Evolutionary conservation across 495 filamentous ascomycete species (phyloP).

Genomic region (Aspergillus cavernicola): DNA sequence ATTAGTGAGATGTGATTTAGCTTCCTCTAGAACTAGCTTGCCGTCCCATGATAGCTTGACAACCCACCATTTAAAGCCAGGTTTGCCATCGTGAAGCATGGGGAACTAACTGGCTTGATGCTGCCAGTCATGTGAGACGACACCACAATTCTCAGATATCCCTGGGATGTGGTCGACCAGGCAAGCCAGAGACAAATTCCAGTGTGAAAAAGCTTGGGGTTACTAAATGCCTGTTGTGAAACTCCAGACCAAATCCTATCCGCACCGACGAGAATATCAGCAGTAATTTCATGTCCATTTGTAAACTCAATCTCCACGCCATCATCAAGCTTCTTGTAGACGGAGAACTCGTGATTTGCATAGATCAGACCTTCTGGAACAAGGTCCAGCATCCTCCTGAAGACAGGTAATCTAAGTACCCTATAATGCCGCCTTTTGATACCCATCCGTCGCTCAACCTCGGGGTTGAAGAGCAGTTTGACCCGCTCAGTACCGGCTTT

Average conservation of each 20-base stretch:
- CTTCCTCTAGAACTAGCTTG: conserved; percentile 15
- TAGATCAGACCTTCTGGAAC: conserved; percentile 11
- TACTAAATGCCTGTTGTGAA: conserved; percentile 19
- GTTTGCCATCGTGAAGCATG: conserved; percentile 21
- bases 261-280: conserved; percentile 18
- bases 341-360: conserved; percentile 10
- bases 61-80: conserved; percentile 23
- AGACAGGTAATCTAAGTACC: conserved; percentile 17
- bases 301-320: conserved; percentile 10
- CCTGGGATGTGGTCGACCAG: conserved; percentile 20
- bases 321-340: not conserved
- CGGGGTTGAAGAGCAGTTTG: conserved; percentile 17
- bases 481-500: conserved; percentile 11
- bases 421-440: conserved; percentile 24
- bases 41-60: conserved; percentile 19
- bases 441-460: conserved; percentile 16
- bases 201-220: conserved; percentile 14
- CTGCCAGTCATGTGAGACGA: conserved; percentile 16
- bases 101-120: conserved; percentile 21
- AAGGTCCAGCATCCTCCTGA: conserved; percentile 18
- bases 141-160: conserved; percentile 6
- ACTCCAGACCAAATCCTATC: conserved; percentile 17
- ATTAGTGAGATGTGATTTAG: conserved; percentile 11
- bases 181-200: conserved; percentile 20
- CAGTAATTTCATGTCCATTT: conserved; percentile 8